These are phyloP conservation scores for Dendrobium chrysotoxum DNA, from an alignment of 106 monocot genomes.

Conservation along the genomic window DNA sequence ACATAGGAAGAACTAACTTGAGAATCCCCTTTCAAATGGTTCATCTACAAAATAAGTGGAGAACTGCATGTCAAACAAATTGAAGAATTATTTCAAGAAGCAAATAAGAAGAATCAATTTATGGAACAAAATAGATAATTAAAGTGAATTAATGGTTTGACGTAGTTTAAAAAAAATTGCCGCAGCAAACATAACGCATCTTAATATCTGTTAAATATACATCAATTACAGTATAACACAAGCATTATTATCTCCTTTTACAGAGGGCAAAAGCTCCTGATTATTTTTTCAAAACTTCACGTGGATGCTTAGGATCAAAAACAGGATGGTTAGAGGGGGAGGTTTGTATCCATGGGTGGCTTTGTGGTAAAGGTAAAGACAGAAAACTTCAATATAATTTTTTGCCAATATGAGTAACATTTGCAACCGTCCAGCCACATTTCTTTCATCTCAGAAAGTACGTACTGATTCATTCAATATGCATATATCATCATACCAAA, in stretches of 20 bases:
- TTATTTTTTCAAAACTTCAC: not conserved
- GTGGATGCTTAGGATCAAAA: not conserved
- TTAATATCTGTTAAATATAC: not conserved
- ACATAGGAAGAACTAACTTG: slow-evolving; percentile 46
- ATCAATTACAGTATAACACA: not conserved
- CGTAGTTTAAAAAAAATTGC: not conserved
- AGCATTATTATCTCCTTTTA: not conserved
- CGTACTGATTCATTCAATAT: not conserved
- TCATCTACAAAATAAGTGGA: slow-evolving; percentile 75
- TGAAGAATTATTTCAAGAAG: slow-evolving; percentile 25
- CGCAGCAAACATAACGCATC: not conserved
- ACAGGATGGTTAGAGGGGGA: not conserved
- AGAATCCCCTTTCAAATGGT: slow-evolving; percentile 42
- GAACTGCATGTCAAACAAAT: slow-evolving; percentile 51
- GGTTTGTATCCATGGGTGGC: not conserved
- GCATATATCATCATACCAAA: not conserved
- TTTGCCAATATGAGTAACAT: not conserved
- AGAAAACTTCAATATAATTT: not conserved
- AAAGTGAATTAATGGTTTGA: not conserved
- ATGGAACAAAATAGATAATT: not conserved
- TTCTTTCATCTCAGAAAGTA: not conserved
- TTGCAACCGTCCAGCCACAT: not conserved
- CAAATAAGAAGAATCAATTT: slow-evolving; percentile 1
- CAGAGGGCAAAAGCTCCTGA: not conserved
- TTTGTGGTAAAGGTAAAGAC: not conserved